phyloP scores from a whole-genome alignment of 495 filamentous ascomycete species.

The Xylaria castorea region DNA sequence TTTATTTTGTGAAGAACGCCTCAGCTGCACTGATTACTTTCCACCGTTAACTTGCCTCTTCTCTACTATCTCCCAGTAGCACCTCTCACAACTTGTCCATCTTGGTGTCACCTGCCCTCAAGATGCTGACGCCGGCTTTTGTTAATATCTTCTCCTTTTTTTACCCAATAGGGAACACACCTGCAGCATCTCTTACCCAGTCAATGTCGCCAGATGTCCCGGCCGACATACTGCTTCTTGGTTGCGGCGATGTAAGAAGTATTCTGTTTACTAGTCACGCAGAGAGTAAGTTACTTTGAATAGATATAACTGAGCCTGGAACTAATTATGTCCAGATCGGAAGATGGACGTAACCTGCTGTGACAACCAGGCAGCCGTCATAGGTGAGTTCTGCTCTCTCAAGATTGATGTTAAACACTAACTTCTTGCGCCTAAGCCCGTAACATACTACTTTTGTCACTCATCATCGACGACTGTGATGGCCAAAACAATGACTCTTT shows the following conservation, averaged over 20 bases:
- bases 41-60: no score
- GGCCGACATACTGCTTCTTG: slow-evolving; percentile 44
- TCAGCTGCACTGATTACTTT: no score
- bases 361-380: slow-evolving; percentile 36
- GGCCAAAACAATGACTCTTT: slow-evolving; percentile 1
- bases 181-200: slow-evolving; percentile 39
- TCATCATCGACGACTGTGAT: slow-evolving; percentile 35
- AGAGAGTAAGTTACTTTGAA: slow-evolving; percentile 29
- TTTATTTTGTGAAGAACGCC: no score
- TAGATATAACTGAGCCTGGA: neutral
- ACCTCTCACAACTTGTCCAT: no score
- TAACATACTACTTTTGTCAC: slow-evolving; percentile 39
- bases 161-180: slow-evolving; percentile 41
- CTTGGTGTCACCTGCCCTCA: slow-evolving; percentile 1
- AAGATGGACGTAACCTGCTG: slow-evolving; percentile 44
- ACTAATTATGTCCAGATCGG: slow-evolving; percentile 13
- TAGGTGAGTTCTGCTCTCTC: slow-evolving; percentile 30
- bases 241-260: slow-evolving; percentile 42
- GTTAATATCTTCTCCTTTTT: slow-evolving; percentile 23
- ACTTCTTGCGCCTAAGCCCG: slow-evolving; percentile 35
- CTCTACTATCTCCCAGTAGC: no score
- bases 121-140: slow-evolving; percentile 29
- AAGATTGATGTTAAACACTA: neutral
- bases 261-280: slow-evolving; percentile 42
- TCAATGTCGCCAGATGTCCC: slow-evolving; percentile 35